Base-by-base conservation (phyloP, 495 filamentous ascomycete genomes). In the Penicillium herquei region DNA sequence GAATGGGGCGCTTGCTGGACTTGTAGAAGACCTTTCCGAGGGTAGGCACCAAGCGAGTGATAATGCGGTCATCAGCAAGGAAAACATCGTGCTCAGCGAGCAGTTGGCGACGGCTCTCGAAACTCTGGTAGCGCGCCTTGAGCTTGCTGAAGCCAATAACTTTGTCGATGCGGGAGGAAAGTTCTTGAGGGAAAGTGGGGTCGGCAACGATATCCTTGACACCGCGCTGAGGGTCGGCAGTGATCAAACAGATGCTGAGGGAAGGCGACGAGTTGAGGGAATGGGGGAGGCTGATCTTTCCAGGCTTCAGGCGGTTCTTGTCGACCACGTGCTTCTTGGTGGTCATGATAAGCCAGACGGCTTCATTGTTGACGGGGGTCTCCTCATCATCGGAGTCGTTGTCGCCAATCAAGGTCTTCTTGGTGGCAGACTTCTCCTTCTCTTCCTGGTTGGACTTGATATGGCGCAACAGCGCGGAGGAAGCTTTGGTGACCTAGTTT, bases 11-110 rank as follows among this genome's bases (percentile, higher is more conserved):
- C 79, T 97, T 97, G 65, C 78, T 80, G 7, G 81, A 85, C 68
- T 87, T 83, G 82, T 90, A 96, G 76, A 98, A 96, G 0, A 81
- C 82, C 74, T 95, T 96, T 41, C 93, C 94, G 0, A 98, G 82
- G 2, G 84, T 74, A 21, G 78, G 78, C 14, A 90, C 88, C n/a
- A 97, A 78, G 55, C 81, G 82, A 55, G 84, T 89, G 56, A 91
- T 77, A 53, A 96, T 86, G 17, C 90, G 78, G 63, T 92, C 87
- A 68, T 98, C 92, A 30, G 85, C 90, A 30, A 97, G 77, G 76
- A 97, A 96, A 40, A 96, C 72, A 67, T 91, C 89, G 72, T 96
- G 87, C 57, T 95, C 90, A 45, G 81, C 76, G 47, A 85, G 79
- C n/a, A 98, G 79, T 68, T 93, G 89, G 43, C 94, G 81, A 65